Conservation (phyloP, 2,329 filamentous ascomycete species). For the Pochonia chlamydosporia region DNA sequence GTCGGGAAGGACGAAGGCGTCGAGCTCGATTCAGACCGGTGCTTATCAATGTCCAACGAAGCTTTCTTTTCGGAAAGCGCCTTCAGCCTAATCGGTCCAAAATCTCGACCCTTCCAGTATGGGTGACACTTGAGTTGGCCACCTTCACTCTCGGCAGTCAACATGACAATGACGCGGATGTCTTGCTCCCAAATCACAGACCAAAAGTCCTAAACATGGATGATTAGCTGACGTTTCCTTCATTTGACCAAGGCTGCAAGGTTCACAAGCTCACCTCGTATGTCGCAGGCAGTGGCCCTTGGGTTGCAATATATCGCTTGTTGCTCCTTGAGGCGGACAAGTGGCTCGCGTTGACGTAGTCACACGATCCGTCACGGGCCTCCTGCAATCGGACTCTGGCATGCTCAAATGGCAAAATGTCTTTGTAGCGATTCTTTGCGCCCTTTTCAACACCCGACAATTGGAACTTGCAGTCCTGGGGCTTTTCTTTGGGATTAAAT, state of each 20-base stretch:
- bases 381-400: slow-evolving; percentile 74
- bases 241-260: background rate
- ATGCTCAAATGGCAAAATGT: slow-evolving; percentile 95
- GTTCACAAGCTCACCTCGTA: slow-evolving; percentile 68
- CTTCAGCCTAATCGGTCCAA: slow-evolving; percentile 71
- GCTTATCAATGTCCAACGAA: slow-evolving; percentile 63
- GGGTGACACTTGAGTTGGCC: slow-evolving; percentile 92
- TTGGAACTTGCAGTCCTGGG: slow-evolving; percentile 44
- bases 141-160: slow-evolving; percentile 90
- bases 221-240: slow-evolving; percentile 1
- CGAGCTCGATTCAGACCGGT: slow-evolving; percentile 33
- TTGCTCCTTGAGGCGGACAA: slow-evolving; percentile 74
- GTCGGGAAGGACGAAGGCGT: slow-evolving; percentile 16
- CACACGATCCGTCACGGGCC: slow-evolving; percentile 63
- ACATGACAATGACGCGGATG: slow-evolving; percentile 89
- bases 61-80: slow-evolving; percentile 76
- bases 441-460: slow-evolving; percentile 94
- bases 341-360: slow-evolving; percentile 94
- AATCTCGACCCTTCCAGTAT: slow-evolving; percentile 80
- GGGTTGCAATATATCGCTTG: slow-evolving; percentile 92
- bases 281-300: slow-evolving; percentile 87
- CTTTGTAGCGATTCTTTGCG: slow-evolving; percentile 93
- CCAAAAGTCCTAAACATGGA: slow-evolving; percentile 76
- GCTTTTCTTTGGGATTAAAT: slow-evolving; percentile 33
- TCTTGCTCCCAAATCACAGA: slow-evolving; percentile 96